These are phyloP conservation scores for Eimeria tenella DNA, from an alignment of 169 alveolate species.

Conservation along the genomic window DNA sequence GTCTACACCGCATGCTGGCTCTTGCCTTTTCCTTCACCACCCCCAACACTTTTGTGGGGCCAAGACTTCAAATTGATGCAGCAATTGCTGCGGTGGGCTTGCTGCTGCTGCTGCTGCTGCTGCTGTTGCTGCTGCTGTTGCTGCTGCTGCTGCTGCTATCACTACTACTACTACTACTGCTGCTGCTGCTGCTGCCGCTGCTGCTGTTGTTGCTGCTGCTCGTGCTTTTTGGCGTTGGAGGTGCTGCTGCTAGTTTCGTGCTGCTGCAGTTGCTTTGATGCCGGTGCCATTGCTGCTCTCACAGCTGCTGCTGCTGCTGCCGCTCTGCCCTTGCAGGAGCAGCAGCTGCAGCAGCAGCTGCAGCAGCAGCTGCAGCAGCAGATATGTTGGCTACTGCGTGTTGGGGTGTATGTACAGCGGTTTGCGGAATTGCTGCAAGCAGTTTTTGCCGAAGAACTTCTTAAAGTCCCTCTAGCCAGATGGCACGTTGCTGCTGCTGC, in stretches of 20 bases:
- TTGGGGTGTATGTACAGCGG: not conserved
- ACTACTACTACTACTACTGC: too few species aligned
- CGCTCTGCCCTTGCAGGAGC: not conserved
- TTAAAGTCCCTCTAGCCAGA: not conserved
- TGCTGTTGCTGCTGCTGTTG: not conserved
- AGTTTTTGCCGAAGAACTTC: not conserved
- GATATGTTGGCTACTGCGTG: not conserved
- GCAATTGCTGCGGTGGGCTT: not conserved
- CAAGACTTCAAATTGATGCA: not conserved
- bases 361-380: conserved; percentile 8
- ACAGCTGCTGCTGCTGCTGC: too few species aligned
- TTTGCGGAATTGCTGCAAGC: not conserved
- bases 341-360: not conserved
- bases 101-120: not conserved
- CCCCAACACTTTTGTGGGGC: conserved; percentile 8
- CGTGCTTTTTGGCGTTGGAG: too few species aligned
- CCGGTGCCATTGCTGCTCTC: too few species aligned
- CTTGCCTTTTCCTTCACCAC: conserved; percentile 30
- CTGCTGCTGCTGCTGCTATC: too few species aligned
- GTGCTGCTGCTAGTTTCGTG: too few species aligned
- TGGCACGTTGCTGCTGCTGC: not conserved
- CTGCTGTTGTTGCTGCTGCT: too few species aligned
- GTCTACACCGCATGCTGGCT: conserved; percentile 32
- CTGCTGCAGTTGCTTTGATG: too few species aligned
- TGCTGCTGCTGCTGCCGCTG: too few species aligned